Evolutionary conservation across 148 eudicot genomes (phyloP).

Genomic region (Amaranthus hypochondriacus): DNA sequence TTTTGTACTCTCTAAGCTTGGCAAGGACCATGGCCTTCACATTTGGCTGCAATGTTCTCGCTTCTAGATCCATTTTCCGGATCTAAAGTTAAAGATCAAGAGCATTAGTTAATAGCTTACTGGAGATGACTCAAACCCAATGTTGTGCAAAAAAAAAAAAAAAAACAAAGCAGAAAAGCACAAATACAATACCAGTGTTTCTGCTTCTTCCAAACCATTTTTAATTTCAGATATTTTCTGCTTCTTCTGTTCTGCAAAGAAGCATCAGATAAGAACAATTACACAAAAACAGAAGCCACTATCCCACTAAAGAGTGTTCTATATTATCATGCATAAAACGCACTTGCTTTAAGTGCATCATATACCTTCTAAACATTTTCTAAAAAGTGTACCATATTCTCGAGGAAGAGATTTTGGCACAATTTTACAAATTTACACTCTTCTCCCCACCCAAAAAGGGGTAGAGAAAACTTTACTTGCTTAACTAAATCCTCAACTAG

Average conservation of each 20-base stretch:
- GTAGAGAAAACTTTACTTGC: too few species aligned
- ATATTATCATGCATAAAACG: too few species aligned
- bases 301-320: background rate
- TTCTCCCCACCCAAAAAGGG: too few species aligned
- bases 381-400: too few species aligned
- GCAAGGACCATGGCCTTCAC: conserved; percentile 50
- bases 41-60: conserved; percentile 51
- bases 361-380: too few species aligned
- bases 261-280: background rate
- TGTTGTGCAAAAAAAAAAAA: too few species aligned
- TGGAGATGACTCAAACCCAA: background rate
- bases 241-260: conserved; percentile 58
- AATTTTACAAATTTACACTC: background rate
- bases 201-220: conserved; percentile 52
- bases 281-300: background rate
- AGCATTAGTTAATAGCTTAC: too few species aligned
- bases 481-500: too few species aligned
- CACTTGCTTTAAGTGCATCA: too few species aligned
- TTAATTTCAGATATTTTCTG: conserved; percentile 54
- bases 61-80: conserved; percentile 73
- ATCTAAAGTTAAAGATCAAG: conserved; percentile 30
- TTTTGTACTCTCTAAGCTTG: conserved; percentile 62
- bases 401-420: background rate
- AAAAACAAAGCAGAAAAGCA: too few species aligned
- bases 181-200: conserved; percentile 38